Percentiles rank a stretch among this genome's conserved stretches.
These are phyloP conservation scores for Aspergillus flavus DNA, from an alignment of 2,329 filamentous ascomycete genomes.

Conservation along the genomic window DNA sequence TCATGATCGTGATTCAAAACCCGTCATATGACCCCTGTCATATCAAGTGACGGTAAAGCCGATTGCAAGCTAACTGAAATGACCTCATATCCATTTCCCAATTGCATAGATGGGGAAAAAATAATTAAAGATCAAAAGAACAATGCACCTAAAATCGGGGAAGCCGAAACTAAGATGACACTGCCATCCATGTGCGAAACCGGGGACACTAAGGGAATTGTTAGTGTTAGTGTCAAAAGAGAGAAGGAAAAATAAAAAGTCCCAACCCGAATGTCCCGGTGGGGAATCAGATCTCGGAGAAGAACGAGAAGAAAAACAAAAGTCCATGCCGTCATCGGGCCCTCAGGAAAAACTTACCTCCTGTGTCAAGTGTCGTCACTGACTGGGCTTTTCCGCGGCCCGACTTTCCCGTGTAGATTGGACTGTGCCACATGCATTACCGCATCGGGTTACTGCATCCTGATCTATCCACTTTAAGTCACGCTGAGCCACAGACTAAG, in stretches of 20 bases:
- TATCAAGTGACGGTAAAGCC: neutral
- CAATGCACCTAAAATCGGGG: neutral
- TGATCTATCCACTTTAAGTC: neutral
- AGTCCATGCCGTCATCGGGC: neutral
- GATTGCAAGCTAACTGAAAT: neutral
- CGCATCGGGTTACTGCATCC: neutral
- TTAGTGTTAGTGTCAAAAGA: neutral
- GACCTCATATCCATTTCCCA: neutral
- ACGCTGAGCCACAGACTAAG: neutral
- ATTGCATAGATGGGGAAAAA: neutral
- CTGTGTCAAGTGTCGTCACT: neutral
- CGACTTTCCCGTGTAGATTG: neutral
- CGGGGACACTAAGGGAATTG: neutral
- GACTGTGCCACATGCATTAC: neutral
- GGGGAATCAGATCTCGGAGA: neutral
- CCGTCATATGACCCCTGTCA: neutral
- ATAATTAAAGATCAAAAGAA: neutral
- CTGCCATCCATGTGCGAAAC: slow-evolving; percentile 1
- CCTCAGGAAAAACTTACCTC: neutral
- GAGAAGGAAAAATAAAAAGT: neutral
- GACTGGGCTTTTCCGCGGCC: neutral
- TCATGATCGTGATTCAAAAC: neutral
- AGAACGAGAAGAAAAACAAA: neutral
- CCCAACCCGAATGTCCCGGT: neutral
- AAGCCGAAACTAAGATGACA: slow-evolving; percentile 7